These are phyloP conservation scores for Beta vulgaris DNA, from an alignment of 148 eudicot genomes.

Conservation along the genomic window DNA sequence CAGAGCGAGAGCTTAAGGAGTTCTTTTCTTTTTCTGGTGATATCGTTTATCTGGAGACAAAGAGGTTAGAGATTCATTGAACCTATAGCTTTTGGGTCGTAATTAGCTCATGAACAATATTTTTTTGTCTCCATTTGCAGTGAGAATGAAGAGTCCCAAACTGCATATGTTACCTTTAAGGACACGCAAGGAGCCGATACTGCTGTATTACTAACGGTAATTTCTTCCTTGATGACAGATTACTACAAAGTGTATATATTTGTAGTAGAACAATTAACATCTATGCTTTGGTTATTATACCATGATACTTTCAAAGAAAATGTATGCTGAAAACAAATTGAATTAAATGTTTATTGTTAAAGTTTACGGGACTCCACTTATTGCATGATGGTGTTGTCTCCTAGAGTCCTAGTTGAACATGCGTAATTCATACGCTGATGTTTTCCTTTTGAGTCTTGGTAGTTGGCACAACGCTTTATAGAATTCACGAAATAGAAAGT, in stretches of 20 bases:
- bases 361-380: too few relatives aligned
- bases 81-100: conserved; percentile 8
- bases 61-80: conserved; percentile 44
- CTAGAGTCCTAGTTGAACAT: not conserved
- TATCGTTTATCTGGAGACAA: conserved; percentile 71
- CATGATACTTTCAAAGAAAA: not conserved
- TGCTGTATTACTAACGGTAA: conserved; percentile 88
- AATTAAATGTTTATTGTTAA: not conserved
- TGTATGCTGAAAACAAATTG: not conserved
- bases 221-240: conserved; percentile 12
- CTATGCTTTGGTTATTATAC: not conserved
- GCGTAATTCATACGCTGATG: not conserved
- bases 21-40: conserved; percentile 96
- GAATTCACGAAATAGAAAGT: not conserved
- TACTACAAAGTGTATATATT: not conserved
- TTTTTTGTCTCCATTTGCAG: conserved; percentile 39
- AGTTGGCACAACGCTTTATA: not conserved
- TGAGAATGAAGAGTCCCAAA: conserved; percentile 58
- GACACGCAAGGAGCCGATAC: conserved; percentile 87
- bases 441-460: not conserved
- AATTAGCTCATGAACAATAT: conserved; percentile 9
- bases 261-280: not conserved
- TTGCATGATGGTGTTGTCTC: not conserved
- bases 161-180: conserved; percentile 87
- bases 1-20: conserved; percentile 71